phyloP scores from a whole-genome alignment of 192 early-diverging fungal species.

The Radiomyces spectabilis region DNA sequence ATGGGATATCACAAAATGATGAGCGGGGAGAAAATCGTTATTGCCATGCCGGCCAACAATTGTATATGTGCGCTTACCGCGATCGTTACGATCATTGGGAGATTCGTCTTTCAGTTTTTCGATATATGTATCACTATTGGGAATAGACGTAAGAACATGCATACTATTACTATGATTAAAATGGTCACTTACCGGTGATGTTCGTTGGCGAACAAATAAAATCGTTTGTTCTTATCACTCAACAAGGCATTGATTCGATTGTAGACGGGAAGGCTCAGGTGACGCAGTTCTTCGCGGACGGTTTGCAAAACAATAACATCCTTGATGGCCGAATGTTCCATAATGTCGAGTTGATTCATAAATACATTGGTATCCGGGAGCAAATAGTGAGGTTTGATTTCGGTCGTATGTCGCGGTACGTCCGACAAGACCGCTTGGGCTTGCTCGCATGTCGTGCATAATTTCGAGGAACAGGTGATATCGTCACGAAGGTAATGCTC shows the following conservation, averaged over 20 bases:
- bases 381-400: conserved; percentile 63
- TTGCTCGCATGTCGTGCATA: conserved; percentile 48
- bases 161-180: not conserved
- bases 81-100: conserved; percentile 92
- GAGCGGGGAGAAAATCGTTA: not conserved
- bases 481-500: conserved; percentile 98
- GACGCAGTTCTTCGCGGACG: conserved; percentile 85
- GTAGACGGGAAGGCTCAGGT: conserved; percentile 74
- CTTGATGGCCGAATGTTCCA: conserved; percentile 81
- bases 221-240: conserved; percentile 62
- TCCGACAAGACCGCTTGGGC: conserved; percentile 35
- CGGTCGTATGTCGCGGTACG: conserved; percentile 40
- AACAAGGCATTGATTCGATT: conserved; percentile 71
- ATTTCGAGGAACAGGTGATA: conserved; percentile 71
- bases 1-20: no score
- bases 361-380: conserved; percentile 96
- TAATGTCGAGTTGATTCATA: conserved; percentile 88
- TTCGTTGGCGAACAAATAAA: conserved; percentile 96
- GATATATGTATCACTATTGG: conserved; percentile 71
- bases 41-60: not conserved
- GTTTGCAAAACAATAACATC: conserved; percentile 93
- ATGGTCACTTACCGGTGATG: conserved; percentile 55
- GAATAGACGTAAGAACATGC: conserved; percentile 3
- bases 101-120: conserved; percentile 75
- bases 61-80: conserved; percentile 44